Evolutionary conservation across 148 eudicot species (phyloP).

Genomic region (Heliamphora exappendiculata): DNA sequence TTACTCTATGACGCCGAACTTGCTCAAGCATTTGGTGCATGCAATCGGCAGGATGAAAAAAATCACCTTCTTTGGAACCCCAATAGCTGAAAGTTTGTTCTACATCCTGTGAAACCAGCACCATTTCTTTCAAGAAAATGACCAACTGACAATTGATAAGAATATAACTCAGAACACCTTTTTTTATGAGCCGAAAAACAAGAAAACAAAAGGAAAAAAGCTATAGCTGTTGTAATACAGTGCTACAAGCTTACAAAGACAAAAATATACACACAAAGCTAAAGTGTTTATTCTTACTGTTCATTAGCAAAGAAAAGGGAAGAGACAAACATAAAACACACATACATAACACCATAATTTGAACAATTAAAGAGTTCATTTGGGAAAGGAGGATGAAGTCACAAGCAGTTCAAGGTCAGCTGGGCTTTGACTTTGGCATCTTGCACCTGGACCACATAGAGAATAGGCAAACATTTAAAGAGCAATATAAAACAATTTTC

Average conservation of each 20-base stretch:
- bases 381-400: neutral
- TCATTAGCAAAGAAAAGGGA: neutral
- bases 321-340: neutral
- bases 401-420: neutral
- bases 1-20: conserved; percentile 72
- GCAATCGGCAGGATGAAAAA: conserved; percentile 66
- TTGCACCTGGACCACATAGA: neutral
- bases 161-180: neutral
- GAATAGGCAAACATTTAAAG: neutral
- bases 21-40: conserved; percentile 78
- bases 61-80: conserved; percentile 45
- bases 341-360: neutral
- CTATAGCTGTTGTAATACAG: neutral
- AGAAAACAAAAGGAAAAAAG: neutral
- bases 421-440: neutral
- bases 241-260: neutral
- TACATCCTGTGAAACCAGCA: conserved; percentile 44
- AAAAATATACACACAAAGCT: neutral
- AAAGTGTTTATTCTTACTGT: neutral
- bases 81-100: conserved; percentile 50
- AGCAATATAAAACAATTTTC: neutral
- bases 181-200: neutral
- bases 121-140: neutral
- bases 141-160: neutral
- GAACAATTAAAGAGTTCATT: neutral